Conservation (phyloP, 805 yeast species). For the Suhomyces emberorum region DNA sequence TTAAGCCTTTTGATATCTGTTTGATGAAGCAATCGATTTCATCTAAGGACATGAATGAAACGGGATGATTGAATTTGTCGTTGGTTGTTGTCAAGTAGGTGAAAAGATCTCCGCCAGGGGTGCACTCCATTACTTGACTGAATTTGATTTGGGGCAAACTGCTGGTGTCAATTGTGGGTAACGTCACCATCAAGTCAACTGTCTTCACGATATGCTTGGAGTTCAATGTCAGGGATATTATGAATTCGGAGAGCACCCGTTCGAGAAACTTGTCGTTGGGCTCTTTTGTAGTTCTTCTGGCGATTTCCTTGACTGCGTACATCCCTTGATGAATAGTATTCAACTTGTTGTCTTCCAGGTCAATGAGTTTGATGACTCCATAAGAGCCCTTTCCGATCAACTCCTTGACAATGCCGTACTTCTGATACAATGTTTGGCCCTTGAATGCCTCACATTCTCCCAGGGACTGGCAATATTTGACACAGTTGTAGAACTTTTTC, state of each 20-base stretch:
- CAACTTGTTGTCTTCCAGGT: slow-evolving; percentile 5
- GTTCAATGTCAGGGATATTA: slow-evolving; percentile 74
- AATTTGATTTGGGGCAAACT: slow-evolving; percentile 10
- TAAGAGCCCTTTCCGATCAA: slow-evolving; percentile 46
- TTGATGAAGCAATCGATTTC: slow-evolving; percentile 91
- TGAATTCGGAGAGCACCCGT: slow-evolving; percentile 85
- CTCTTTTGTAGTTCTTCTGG: slow-evolving; percentile 21
- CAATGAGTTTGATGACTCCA: slow-evolving; percentile 45
- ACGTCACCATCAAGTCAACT: slow-evolving; percentile 62
- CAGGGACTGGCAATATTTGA: slow-evolving; percentile 10
- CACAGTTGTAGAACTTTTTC: slow-evolving; percentile 13
- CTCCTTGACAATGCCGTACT: slow-evolving; percentile 33
- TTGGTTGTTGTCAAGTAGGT: slow-evolving; percentile 20
- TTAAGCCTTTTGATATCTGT: slow-evolving; percentile 77
- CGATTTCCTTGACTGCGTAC: slow-evolving; percentile 36
- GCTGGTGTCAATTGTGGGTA: slow-evolving; percentile 11
- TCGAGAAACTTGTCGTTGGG: slow-evolving; percentile 50
- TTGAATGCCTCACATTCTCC: neutral
- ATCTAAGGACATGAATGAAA: slow-evolving; percentile 22
- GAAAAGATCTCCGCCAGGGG: slow-evolving; percentile 36
- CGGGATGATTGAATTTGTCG: slow-evolving; percentile 7
- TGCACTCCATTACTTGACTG: slow-evolving; percentile 38
- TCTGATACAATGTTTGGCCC: slow-evolving; percentile 26
- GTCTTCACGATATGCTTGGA: slow-evolving; percentile 76
- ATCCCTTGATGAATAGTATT: neutral